phyloP scores from a whole-genome alignment of 441 rosid species.

The Arabidopsis hybrid region DNA sequence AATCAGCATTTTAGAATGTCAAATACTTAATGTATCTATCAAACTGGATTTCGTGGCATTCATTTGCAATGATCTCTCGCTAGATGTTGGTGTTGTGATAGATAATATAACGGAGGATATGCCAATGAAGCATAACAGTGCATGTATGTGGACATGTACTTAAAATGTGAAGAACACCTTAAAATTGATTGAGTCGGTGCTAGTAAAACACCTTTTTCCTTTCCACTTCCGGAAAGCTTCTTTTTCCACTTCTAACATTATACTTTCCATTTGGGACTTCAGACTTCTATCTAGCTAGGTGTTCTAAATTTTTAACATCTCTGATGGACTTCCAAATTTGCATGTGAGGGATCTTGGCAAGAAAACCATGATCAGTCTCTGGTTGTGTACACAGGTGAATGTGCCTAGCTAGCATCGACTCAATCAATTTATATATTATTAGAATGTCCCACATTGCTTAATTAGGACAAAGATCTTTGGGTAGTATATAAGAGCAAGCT shows the following conservation, averaged over 20 bases:
- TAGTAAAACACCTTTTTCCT: not conserved
- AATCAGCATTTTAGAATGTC: constrained; percentile 1
- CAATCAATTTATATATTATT: too few relatives aligned
- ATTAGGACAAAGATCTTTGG: too few relatives aligned
- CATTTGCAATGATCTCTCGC: not conserved
- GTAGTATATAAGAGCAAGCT: too few relatives aligned
- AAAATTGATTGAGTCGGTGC: not conserved
- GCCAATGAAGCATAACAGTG: not conserved
- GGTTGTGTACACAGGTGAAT: not conserved
- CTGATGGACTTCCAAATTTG: not conserved
- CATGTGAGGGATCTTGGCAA: not conserved
- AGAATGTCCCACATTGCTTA: too few relatives aligned
- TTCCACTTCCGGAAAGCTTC: not conserved
- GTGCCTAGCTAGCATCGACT: too few relatives aligned
- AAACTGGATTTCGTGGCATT: not conserved
- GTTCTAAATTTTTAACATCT: not conserved
- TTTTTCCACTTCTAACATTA: not conserved
- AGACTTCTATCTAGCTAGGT: too few relatives aligned
- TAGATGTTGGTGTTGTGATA: not conserved
- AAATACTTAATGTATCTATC: not conserved
- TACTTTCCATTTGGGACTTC: not conserved
- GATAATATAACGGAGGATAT: not conserved
- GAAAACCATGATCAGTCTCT: not conserved
- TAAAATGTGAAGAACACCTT: not conserved
- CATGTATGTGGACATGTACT: not conserved